Evolutionary conservation across 192 early-diverging fungal genomes (phyloP).

Genomic region (Jimgerdemannia flammicorona): DNA sequence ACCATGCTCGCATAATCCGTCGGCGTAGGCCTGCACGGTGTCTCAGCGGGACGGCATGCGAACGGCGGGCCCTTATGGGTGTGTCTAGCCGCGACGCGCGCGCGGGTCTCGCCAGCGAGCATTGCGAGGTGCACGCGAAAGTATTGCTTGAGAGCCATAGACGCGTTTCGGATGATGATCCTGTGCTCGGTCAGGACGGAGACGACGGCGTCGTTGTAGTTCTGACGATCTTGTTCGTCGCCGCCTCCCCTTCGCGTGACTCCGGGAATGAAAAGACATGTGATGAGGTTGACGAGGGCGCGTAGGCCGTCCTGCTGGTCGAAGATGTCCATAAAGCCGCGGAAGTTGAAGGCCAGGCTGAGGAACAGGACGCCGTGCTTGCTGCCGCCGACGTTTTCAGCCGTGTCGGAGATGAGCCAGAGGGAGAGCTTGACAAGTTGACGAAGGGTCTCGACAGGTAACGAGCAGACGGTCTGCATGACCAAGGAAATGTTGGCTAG

Average conservation of each 20-base stretch:
- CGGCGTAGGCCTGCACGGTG: not conserved
- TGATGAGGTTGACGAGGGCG: not conserved
- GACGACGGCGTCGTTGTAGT: not conserved
- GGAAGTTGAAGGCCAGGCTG: not conserved
- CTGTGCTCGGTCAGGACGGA: not conserved
- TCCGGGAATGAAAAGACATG: not conserved
- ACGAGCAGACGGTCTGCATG: not conserved
- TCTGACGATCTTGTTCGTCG: not conserved
- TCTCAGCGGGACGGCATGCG: not conserved
- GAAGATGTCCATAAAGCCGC: not conserved
- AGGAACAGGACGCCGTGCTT: not conserved
- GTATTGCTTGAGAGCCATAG: not conserved
- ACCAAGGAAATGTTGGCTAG: not conserved
- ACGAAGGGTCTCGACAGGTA: not conserved
- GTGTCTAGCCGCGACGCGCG: not conserved
- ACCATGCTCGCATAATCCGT: not conserved
- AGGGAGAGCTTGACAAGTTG: not conserved
- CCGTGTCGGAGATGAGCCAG: not conserved
- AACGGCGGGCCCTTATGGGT: not conserved
- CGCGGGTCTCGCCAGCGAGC: not conserved
- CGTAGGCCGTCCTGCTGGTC: not conserved
- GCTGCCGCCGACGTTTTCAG: not conserved
- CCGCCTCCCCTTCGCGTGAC: not conserved
- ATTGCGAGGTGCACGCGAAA: not conserved
- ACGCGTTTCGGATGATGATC: not conserved